Conservation (phyloP, 148 eudicot genomes). For the Mesembryanthemum crystallinum region DNA sequence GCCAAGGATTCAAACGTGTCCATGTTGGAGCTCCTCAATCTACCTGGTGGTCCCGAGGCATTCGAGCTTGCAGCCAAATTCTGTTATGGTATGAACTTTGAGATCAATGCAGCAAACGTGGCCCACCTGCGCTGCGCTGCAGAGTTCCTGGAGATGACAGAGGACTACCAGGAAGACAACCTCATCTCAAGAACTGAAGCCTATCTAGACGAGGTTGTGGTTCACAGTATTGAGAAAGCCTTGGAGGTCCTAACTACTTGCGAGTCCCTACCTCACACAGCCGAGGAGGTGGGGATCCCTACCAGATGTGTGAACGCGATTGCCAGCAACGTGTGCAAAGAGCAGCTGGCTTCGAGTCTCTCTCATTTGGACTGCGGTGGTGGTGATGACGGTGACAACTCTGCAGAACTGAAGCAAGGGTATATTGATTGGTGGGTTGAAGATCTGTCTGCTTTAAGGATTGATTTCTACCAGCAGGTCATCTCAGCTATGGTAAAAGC, state of each 20-base stretch:
- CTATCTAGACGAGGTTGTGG: slow-evolving; percentile 49
- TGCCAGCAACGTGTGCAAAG: slow-evolving; percentile 47
- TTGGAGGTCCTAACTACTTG: slow-evolving; percentile 55
- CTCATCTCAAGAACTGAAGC: slow-evolving; percentile 53
- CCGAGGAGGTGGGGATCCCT: slow-evolving; percentile 47
- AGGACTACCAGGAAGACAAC: slow-evolving; percentile 55
- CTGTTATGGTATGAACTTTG: slow-evolving; percentile 65
- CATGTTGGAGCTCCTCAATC: slow-evolving; percentile 44
- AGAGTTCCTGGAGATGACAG: slow-evolving; percentile 65
- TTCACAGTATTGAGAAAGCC: slow-evolving; percentile 50
- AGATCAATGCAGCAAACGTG: slow-evolving; percentile 54
- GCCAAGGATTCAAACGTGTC: slow-evolving; percentile 39
- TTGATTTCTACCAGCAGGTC: slow-evolving; percentile 48
- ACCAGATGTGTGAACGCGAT: slow-evolving; percentile 48
- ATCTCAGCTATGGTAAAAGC: slow-evolving; percentile 41
- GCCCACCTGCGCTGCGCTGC: slow-evolving; percentile 63
- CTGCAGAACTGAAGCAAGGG: slow-evolving; percentile 35
- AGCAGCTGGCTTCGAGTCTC: slow-evolving; percentile 51
- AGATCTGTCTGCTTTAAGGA: slow-evolving; percentile 55
- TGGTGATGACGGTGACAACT: slow-evolving; percentile 31
- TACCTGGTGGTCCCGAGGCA: slow-evolving; percentile 59
- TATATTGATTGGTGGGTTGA: slow-evolving; percentile 67
- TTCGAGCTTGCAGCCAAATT: slow-evolving; percentile 66
- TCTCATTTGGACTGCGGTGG: slow-evolving; percentile 31
- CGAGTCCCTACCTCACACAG: slow-evolving; percentile 39